Percentiles rank a stretch among this genome's conserved stretches.
Conservation (phyloP, 257 asterid genomes). For the Thymus mandschuricus region DNA sequence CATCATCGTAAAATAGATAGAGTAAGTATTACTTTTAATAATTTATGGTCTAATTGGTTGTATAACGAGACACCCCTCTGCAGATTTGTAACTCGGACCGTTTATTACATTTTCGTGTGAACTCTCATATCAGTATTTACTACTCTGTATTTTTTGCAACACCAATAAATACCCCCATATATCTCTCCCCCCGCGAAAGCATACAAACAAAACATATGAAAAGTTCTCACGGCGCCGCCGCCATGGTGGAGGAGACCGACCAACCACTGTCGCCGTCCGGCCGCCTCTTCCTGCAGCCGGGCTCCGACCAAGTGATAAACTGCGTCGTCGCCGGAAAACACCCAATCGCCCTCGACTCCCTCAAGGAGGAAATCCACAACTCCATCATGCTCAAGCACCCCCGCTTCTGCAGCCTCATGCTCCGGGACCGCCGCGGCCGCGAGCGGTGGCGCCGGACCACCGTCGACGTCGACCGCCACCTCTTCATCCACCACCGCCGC, state of each 20-base stretch:
- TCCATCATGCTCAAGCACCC: slow-evolving; percentile 65
- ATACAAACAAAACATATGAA: background rate
- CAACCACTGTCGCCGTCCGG: slow-evolving; percentile 82
- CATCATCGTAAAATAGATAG: too few species aligned
- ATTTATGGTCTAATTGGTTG: too few species aligned
- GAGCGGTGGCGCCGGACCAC: slow-evolving; percentile 63
- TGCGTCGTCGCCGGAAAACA: slow-evolving; percentile 43
- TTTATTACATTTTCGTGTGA: too few species aligned
- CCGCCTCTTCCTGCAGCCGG: slow-evolving; percentile 60
- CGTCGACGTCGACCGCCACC: slow-evolving; percentile 64
- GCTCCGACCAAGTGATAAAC: slow-evolving; percentile 52
- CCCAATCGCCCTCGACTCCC: slow-evolving; percentile 47
- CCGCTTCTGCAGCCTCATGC: slow-evolving; percentile 71
- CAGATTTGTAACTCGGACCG: too few species aligned
- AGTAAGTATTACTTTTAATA: too few species aligned
- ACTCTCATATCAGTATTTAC: too few species aligned
- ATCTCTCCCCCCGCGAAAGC: background rate
- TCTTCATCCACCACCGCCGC: slow-evolving; percentile 42
- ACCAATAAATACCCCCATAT: background rate
- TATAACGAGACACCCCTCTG: too few species aligned
- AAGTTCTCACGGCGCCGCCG: background rate
- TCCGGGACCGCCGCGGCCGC: slow-evolving; percentile 55
- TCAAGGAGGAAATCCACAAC: slow-evolving; percentile 40
- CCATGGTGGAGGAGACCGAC: slow-evolving; percentile 30
- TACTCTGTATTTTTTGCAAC: background rate